These are phyloP conservation scores for Cornus florida DNA, from an alignment of 148 eudicot genomes.

Conservation along the genomic window DNA sequence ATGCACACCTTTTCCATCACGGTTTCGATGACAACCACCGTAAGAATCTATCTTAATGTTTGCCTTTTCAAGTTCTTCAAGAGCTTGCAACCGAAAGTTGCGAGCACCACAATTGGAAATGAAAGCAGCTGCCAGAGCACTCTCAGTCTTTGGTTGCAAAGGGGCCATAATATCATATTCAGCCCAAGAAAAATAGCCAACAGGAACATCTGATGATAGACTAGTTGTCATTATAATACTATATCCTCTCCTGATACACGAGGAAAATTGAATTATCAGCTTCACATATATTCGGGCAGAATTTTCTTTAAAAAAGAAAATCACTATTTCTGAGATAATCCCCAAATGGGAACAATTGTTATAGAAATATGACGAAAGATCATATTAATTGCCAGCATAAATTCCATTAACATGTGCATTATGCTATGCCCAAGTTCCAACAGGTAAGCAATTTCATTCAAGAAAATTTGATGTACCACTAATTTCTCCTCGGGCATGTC, in stretches of 20 bases:
- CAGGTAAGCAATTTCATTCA: neutral
- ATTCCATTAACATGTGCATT: neutral
- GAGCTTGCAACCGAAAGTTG: slow-evolving; percentile 89
- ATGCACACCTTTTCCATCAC: slow-evolving; percentile 69
- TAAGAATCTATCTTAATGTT: slow-evolving; percentile 80
- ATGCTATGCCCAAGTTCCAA: neutral
- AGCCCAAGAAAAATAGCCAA: slow-evolving; percentile 99
- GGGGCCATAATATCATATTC: slow-evolving; percentile 99
- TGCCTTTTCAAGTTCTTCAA: slow-evolving; percentile 75
- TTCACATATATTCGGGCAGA: neutral
- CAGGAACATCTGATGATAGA: slow-evolving; percentile 97
- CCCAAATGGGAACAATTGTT: neutral
- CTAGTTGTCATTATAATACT: slow-evolving; percentile 90
- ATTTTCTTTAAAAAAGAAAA: neutral
- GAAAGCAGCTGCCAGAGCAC: slow-evolving; percentile 93
- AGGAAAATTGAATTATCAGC: slow-evolving; percentile 4
- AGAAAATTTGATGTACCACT: neutral
- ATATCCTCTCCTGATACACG: slow-evolving; percentile 68
- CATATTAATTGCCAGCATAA: neutral
- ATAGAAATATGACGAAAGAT: neutral
- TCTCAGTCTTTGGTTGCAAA: slow-evolving; percentile 74
- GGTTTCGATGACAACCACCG: slow-evolving; percentile 93
- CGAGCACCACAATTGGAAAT: slow-evolving; percentile 95
- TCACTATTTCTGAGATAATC: neutral
- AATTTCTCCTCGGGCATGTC: too few species aligned